Conservation (phyloP, 345 rosid genomes). For the Streptanthus diversifolius region DNA sequence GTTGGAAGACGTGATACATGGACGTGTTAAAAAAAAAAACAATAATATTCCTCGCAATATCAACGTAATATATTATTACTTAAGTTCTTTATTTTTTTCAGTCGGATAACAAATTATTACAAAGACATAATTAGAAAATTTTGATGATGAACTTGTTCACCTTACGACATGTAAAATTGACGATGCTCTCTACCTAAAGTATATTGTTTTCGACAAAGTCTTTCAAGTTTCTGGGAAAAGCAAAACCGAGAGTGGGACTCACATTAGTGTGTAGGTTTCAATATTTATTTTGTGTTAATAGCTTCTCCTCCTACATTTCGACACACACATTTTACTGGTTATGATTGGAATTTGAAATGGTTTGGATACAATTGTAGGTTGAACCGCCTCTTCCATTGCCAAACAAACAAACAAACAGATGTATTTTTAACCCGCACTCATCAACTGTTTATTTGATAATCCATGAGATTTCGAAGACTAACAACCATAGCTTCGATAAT, state of each 20-base stretch:
- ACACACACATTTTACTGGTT: background rate
- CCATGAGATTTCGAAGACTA: background rate
- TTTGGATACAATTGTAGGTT: too few species aligned
- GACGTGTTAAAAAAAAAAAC: slow-evolving; percentile 20
- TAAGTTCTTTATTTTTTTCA: background rate
- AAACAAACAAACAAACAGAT: too few species aligned
- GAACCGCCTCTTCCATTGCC: too few species aligned
- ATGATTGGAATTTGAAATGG: background rate
- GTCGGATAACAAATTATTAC: background rate
- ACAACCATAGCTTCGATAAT: background rate
- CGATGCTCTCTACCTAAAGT: background rate
- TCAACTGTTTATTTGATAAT: too few species aligned
- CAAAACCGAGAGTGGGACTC: background rate
- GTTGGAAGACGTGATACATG: slow-evolving; percentile 26
- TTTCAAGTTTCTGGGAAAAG: background rate
- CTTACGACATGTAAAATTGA: background rate
- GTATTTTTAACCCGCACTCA: too few species aligned
- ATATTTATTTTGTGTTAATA: background rate
- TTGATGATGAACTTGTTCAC: background rate
- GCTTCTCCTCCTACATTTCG: background rate
- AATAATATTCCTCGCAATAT: background rate
- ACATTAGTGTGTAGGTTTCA: background rate
- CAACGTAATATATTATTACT: background rate
- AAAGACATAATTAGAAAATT: background rate
- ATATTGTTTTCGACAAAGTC: background rate